These are phyloP conservation scores for Flueggea neowawraea DNA, from an alignment of 441 rosid genomes.

Conservation along the genomic window DNA sequence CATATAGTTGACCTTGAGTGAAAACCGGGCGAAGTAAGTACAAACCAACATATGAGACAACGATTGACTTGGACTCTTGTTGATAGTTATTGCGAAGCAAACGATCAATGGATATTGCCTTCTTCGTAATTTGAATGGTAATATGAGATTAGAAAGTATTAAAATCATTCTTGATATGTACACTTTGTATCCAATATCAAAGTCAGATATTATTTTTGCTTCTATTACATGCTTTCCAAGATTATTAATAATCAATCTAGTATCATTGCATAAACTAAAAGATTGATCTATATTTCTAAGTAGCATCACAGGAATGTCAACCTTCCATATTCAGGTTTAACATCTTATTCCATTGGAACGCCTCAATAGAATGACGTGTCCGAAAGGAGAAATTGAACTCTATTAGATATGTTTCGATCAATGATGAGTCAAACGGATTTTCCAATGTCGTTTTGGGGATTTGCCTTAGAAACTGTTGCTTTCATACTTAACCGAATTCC, in stretches of 20 bases:
- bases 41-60: neutral
- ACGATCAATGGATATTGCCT: neutral
- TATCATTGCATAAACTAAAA: neutral
- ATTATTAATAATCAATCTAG: neutral
- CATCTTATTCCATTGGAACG: too few species aligned
- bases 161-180: neutral
- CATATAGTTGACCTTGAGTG: conserved; percentile 1
- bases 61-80: conserved; percentile 5
- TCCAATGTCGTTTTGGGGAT: too few species aligned
- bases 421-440: too few species aligned
- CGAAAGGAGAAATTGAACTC: too few species aligned
- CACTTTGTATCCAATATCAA: neutral
- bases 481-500: too few species aligned
- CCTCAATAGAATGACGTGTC: too few species aligned
- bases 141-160: neutral
- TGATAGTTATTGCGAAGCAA: conserved; percentile 4
- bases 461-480: too few species aligned
- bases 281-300: neutral
- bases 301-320: neutral
- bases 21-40: neutral
- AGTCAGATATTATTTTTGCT: neutral
- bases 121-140: neutral
- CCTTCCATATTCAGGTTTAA: too few species aligned
- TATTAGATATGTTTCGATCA: too few species aligned
- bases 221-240: neutral